Evolutionary conservation across 768 basidiomycete genomes (phyloP), one percentile per base, ranked within the genome.

Genomic region (Cyathus striatus): DNA sequence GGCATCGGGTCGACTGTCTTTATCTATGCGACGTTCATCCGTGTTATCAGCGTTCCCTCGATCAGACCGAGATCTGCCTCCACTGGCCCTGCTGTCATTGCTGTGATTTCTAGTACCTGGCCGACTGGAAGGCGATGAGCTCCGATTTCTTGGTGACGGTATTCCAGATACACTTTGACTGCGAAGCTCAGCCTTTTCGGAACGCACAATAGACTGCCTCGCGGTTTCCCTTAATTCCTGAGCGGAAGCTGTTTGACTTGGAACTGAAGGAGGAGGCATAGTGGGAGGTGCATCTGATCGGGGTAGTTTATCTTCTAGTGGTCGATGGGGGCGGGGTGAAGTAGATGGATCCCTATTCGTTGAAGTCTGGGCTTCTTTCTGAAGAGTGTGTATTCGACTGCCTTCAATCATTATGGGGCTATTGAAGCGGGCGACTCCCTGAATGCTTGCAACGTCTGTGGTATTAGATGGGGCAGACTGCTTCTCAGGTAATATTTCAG

Each of bases 201-300:
- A 51, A 53, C 79, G 69, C 25, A 57, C 58, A 33, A 81, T 75
- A 13, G 78, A 72, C 54, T 85, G 82, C 53, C 83, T 85, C 5
- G 87, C 88, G 2, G 84, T 88, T 56, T 86, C 86, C 39, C 89
- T 75, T 13, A 90, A 70, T 52, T 88, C 88, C 51, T 89, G 85
- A 1, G 87, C 86, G 7, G 83, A 85, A 5, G 69, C 63, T 0
- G 87, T 89, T 53, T 89, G 86, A 52, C 88, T 90, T 2, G 89
- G 89, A 38, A 72, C 79, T 20, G 67, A 71, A 14, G 89, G 89
- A 3, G 90, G 89, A 10, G 84, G 86, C 87, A 91, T 90, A 1
- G 56, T 55, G 25, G 76, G 71, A n/a, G 54, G 58, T 23, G 55
- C 55, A 41, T 70, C 73, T 13, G 53, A 50, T 22, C 69, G 68